Evolutionary conservation across 2,329 filamentous ascomycete species (phyloP), one percentile per base, ranked within the genome.

Genomic region (Intubia oerlemansii): DNA sequence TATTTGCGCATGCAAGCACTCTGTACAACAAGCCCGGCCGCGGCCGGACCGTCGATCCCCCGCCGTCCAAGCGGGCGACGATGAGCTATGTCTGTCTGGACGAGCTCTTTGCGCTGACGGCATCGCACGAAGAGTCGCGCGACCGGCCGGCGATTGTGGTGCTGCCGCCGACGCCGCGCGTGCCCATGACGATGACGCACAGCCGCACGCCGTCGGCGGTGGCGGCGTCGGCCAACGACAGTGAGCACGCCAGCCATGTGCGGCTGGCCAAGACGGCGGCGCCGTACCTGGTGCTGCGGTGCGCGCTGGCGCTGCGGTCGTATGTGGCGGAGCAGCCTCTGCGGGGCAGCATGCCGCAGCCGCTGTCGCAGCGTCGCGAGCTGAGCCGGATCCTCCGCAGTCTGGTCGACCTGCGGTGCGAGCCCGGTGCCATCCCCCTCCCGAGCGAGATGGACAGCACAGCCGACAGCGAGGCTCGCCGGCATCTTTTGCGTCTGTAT

Each of bases 251-350:
- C 2, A 46, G 57, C 9, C 55, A 59, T 33, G 48, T 65, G 23
- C 59, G 67, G 10, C 66, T 95, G 11, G 77, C 85, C 0, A 64
- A 70, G 43, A 75, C 75, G 4, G 67, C 74, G 1, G 74, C 79
- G 0, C 81, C 81, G 0, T 85, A 80, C 41, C 59, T 95, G 3
- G 74, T 95, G 25, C 56, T 92, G 2, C 71, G 88, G 3, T 70
- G 77, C 10, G 81, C 78, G 0, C 56, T 92, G 11, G 72, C 79
- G 0, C 52, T 95, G n/a, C 72, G 80, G 32, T 61, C 73, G 1
- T 95, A 91, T 44, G 72, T 90, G 25, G 78, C 82, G 4, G 88
- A 98, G 47, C 85, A 93, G 44, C 84, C 85, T 1, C 56, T 98
- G 13, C 64, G 88, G 10, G 84, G 88, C 0, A 65, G 72, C 28